These are phyloP conservation scores for Xanthoparmelia taractica DNA, from an alignment of 495 filamentous ascomycete genomes.

Conservation along the genomic window DNA sequence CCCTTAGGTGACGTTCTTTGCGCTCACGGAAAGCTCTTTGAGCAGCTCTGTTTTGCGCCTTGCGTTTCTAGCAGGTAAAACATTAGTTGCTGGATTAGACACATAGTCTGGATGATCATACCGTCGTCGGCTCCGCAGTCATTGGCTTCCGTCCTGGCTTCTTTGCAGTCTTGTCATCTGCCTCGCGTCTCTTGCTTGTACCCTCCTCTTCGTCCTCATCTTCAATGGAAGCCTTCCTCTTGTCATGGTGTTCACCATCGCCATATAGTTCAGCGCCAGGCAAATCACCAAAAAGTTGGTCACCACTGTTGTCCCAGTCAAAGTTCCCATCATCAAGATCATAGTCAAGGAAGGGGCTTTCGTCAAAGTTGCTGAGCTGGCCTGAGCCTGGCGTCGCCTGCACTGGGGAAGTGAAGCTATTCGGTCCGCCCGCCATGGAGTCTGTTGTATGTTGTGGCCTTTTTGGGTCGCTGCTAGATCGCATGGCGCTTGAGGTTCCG, in stretches of 20 bases:
- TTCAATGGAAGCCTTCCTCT: constrained; percentile 66
- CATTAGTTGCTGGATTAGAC: constrained; percentile 37
- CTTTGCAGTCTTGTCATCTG: constrained; percentile 68
- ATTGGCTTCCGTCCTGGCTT: constrained; percentile 95
- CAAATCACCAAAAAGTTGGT: constrained; percentile 68
- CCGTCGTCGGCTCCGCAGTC: constrained; percentile 90
- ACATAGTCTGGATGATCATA: constrained; percentile 41
- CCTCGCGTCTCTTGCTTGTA: constrained; percentile 72
- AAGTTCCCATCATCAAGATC: constrained; percentile 57
- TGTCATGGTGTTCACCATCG: constrained; percentile 55
- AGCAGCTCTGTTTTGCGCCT: constrained; percentile 95
- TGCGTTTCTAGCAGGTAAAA: constrained; percentile 68
- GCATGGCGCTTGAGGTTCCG: neutral
- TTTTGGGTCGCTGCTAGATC: constrained; percentile 22
- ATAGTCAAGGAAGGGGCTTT: constrained; percentile 78
- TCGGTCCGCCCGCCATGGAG: constrained; percentile 23
- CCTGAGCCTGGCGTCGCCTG: constrained; percentile 37
- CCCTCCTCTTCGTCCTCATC: constrained; percentile 62
- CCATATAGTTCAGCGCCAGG: constrained; percentile 50
- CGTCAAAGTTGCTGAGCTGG: constrained; percentile 47
- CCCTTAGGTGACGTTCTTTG: constrained; percentile 95
- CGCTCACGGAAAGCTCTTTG: constrained; percentile 96
- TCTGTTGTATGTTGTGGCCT: constrained; percentile 9
- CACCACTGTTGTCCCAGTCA: constrained; percentile 55
- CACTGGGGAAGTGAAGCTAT: constrained; percentile 46